phyloP scores from a whole-genome alignment of 2,329 filamentous ascomycete genomes.

The Bimuria novae-zelandiae region DNA sequence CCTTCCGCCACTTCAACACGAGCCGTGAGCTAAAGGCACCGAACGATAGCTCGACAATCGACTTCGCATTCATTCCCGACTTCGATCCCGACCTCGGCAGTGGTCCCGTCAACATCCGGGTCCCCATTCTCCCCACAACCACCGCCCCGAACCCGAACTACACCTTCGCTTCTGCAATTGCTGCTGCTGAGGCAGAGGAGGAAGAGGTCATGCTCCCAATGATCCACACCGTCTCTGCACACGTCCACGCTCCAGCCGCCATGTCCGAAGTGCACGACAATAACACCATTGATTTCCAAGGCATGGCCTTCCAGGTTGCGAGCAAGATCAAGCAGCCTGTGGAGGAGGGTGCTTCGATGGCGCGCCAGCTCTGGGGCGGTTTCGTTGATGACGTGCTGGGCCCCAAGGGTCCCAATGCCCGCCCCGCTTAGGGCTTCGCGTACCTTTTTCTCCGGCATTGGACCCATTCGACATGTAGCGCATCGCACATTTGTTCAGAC shows the following conservation, averaged over 20 bases:
- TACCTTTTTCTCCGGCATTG: constrained; percentile 3
- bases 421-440: constrained; percentile 23
- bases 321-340: constrained; percentile 38
- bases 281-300: constrained; percentile 59
- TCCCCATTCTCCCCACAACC: constrained; percentile 54
- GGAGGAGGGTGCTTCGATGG: constrained; percentile 49
- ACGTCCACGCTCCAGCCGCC: constrained; percentile 56
- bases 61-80: constrained; percentile 65
- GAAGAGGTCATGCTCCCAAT: constrained; percentile 58
- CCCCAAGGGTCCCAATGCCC: constrained; percentile 29
- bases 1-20: constrained; percentile 64
- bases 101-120: constrained; percentile 46
- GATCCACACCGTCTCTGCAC: constrained; percentile 59
- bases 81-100: constrained; percentile 50
- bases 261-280: constrained; percentile 65
- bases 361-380: constrained; percentile 53
- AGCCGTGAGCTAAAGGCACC: constrained; percentile 60
- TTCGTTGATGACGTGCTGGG: constrained; percentile 57
- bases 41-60: constrained; percentile 64
- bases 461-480: neutral
- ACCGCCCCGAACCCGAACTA: constrained; percentile 13
- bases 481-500: neutral
- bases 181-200: constrained; percentile 29
- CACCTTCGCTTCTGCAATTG: constrained; percentile 7
- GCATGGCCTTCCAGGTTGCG: constrained; percentile 57